Conservation (phyloP, 1,139 yeast genomes). For the Nakaseomyces delphensis region DNA sequence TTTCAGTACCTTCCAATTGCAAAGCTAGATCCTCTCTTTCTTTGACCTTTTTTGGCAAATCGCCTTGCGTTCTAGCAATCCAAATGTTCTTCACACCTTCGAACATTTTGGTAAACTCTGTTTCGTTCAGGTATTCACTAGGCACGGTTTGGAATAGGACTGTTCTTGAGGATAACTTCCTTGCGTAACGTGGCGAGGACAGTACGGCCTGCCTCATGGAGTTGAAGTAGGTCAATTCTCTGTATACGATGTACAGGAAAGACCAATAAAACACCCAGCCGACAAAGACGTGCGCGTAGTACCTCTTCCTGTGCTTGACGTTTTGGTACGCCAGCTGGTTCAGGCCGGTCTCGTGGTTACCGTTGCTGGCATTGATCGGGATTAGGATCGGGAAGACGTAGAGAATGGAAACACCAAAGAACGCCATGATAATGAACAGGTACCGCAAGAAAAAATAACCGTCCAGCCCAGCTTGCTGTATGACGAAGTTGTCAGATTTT, state of each 20-base stretch:
- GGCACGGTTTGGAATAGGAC: constrained; percentile 58
- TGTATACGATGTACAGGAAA: constrained; percentile 53
- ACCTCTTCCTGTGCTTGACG: constrained; percentile 50
- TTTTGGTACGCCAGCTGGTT: constrained; percentile 56
- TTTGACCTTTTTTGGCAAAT: constrained; percentile 44
- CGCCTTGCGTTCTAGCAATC: constrained; percentile 53
- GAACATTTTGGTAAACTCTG: constrained; percentile 45
- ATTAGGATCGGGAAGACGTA: constrained; percentile 68
- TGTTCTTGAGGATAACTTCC: constrained; percentile 56
- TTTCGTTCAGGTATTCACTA: constrained; percentile 41
- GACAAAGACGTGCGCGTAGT: constrained; percentile 62
- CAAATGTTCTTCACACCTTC: constrained; percentile 53
- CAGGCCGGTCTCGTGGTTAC: constrained; percentile 47
- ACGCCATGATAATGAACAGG: constrained; percentile 50
- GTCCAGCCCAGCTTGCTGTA: constrained; percentile 78
- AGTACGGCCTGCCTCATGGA: constrained; percentile 59
- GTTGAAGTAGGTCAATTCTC: constrained; percentile 60
- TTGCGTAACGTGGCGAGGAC: constrained; percentile 64
- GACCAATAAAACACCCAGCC: constrained; percentile 61
- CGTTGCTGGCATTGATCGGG: constrained; percentile 83
- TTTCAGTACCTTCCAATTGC: constrained; percentile 56
- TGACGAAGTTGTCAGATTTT: constrained; percentile 57
- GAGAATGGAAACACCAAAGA: constrained; percentile 57
- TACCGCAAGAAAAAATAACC: constrained; percentile 86
- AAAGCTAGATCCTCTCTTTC: constrained; percentile 47